phyloP scores from a whole-genome alignment of 73 alveolate genomes.

The Tetrahymena borealis region DNA sequence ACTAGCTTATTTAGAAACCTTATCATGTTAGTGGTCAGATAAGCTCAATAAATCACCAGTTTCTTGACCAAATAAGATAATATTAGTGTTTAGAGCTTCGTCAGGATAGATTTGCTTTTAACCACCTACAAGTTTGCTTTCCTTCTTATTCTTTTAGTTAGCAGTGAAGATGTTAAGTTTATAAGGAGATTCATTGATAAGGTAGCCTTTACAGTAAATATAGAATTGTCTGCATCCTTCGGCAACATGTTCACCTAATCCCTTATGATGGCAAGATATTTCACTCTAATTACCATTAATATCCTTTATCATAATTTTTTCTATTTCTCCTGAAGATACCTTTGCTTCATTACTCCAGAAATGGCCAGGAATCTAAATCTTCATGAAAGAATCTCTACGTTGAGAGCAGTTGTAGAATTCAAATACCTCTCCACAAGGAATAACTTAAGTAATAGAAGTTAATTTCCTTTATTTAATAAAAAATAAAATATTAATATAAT shows the following conservation, averaged over 20 bases:
- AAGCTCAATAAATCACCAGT: not conserved
- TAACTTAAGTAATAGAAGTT: not conserved
- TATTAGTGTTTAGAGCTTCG: not conserved
- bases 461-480: not conserved
- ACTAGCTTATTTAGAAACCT: not conserved
- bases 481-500: not conserved
- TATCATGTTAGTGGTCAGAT: not conserved
- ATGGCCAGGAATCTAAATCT: not conserved
- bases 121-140: not conserved
- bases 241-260: not conserved
- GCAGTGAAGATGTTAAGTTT: not conserved
- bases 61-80: not conserved
- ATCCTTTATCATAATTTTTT: not conserved
- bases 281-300: not conserved
- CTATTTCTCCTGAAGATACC: not conserved
- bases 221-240: not conserved
- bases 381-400: not conserved
- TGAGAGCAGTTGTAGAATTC: not conserved
- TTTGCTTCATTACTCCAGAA: not conserved
- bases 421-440: not conserved
- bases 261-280: not conserved
- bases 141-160: not conserved
- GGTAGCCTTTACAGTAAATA: not conserved
- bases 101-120: not conserved
- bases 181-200: not conserved